These are phyloP conservation scores for Verticillium isaacii DNA, from an alignment of 2,329 filamentous ascomycete genomes.

Conservation along the genomic window DNA sequence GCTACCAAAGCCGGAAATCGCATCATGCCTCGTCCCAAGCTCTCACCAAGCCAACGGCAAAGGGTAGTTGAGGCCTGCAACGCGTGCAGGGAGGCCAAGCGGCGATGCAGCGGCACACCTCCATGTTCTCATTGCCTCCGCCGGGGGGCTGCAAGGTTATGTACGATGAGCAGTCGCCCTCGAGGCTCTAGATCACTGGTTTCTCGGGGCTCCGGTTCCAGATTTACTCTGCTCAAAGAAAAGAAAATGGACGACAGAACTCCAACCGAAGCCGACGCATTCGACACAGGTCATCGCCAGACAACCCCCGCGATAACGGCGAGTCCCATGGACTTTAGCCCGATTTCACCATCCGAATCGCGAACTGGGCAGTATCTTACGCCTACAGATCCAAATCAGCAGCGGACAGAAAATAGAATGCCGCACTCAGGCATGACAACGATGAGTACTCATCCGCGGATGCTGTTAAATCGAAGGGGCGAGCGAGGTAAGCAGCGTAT, in stretches of 20 bases:
- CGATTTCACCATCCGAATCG: constrained; percentile 24
- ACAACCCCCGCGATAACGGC: background rate
- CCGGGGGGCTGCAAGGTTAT: constrained; percentile 34
- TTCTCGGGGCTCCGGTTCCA: no score
- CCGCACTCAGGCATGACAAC: constrained; percentile 3
- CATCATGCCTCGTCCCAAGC: constrained; percentile 46
- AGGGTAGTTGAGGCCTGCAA: constrained; percentile 44
- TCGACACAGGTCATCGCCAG: background rate
- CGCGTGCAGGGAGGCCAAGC: constrained; percentile 44
- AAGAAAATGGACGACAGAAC: background rate
- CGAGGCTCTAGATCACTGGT: constrained; percentile 18
- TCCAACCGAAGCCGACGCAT: background rate
- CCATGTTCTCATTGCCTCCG: constrained; percentile 43
- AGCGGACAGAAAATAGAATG: constrained; percentile 2
- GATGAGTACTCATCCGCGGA: constrained; percentile 23
- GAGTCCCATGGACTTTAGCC: background rate
- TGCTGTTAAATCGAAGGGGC: constrained; percentile 47
- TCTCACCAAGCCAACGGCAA: constrained; percentile 41
- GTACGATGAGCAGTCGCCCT: constrained; percentile 26
- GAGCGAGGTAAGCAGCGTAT: constrained; percentile 37
- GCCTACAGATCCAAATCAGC: constrained; percentile 4
- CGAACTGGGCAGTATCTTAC: constrained; percentile 15
- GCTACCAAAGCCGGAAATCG: background rate
- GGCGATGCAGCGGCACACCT: constrained; percentile 41
- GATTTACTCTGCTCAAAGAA: no score